A percentile compares a stretch with the other conserved stretches of the same genome.
These are phyloP conservation scores for Botrytis deweyae DNA, from an alignment of 2,329 filamentous ascomycete species.

Conservation along the genomic window DNA sequence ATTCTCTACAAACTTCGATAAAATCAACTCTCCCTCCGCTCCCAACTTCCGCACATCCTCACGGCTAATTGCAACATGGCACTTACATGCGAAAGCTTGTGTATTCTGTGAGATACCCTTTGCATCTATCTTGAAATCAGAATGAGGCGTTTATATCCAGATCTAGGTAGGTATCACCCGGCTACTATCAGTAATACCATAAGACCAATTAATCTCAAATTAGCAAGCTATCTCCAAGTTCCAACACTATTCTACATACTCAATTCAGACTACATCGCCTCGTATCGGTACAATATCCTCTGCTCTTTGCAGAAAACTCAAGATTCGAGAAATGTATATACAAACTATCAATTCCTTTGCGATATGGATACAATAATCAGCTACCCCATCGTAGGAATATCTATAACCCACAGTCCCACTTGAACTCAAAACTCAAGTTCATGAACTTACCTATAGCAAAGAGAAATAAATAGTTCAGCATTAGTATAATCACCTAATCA, in stretches of 20 bases:
- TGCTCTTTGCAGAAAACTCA: not conserved
- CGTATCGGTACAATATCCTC: rapidly evolving
- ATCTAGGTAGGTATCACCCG: not conserved
- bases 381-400: too few relatives aligned
- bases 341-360: too few relatives aligned
- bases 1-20: not conserved
- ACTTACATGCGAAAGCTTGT: not conserved
- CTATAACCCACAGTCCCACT: too few relatives aligned
- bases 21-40: not conserved
- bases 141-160: not conserved
- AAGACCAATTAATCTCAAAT: not conserved
- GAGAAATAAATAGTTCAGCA: too few relatives aligned
- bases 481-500: too few relatives aligned
- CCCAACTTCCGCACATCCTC: not conserved
- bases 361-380: too few relatives aligned
- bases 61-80: rapidly evolving
- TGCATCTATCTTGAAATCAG: not conserved
- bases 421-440: too few relatives aligned
- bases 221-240: not conserved
- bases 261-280: not conserved
- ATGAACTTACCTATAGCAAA: too few relatives aligned
- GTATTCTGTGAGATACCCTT: not conserved
- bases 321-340: not conserved
- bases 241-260: not conserved
- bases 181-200: not conserved